Evolutionary conservation across 352 stramenopile species (phyloP), one percentile per base, ranked within the genome.

Genomic region (Pseudoperonospora humuli): DNA sequence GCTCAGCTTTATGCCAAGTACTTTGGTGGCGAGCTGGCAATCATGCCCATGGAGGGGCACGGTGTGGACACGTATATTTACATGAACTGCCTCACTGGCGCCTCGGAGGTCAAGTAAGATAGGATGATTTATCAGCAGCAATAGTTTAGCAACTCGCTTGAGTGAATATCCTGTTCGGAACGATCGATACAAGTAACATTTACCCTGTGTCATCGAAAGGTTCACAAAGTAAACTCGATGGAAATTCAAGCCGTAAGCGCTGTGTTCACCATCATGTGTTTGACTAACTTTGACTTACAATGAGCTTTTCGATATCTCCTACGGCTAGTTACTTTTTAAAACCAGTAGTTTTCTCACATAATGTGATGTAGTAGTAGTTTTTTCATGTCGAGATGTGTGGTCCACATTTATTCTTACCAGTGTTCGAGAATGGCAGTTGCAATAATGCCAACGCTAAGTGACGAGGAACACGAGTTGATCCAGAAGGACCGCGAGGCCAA

Each of bases 41-140:
- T 99, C 40, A 98, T 99, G 86, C 97, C 93, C 21, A 98, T 99
- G 93, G 95, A 99, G 43, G 96, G 96, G 18, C 97, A 97, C 61
- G 96, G 96, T 24, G 97, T 97, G 27, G 96, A 99, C 72, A 69
- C 78, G 45, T 91, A 91, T 71, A 84, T 91, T 73, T 88, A 91
- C 66, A 84, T 86, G 71, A 88, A 82, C 50, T 86, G 75, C 56
- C 71, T 91, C 48, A 86, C 74, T 0, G 68, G 73, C 43, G 68
- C 61, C 13, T 91, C 75, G 4, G 60, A 87, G 46, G 60, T 91
- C 55, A 84, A 85, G 63, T 86, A 80, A 56, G 37, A 45, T 36
- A 33, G 26, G n/a, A 34, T 35, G 9, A 50, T 37, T 42, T 29
- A 23, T 15, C 26, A 21, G 17, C 24, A 32, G 10, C 25, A 18